These are phyloP conservation scores for Diaporthe citrichinensis DNA, from an alignment of 2,329 filamentous ascomycete species.

Conservation along the genomic window DNA sequence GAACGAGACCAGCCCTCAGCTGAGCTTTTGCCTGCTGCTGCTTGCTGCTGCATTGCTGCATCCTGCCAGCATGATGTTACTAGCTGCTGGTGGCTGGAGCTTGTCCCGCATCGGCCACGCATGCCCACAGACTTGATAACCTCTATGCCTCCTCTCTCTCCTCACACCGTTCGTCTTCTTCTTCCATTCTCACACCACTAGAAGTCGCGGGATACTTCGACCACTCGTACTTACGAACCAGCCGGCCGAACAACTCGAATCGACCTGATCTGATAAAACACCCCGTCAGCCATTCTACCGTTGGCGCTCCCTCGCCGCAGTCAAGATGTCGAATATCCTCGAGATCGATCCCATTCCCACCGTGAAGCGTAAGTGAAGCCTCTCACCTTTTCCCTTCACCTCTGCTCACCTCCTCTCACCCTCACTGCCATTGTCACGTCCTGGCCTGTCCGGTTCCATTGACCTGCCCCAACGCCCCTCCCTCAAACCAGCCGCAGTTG, in stretches of 20 bases:
- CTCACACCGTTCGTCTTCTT: too few species aligned
- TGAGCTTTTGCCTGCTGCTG: slow-evolving; percentile 28
- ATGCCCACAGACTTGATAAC: slow-evolving; percentile 10
- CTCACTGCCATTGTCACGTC: not conserved
- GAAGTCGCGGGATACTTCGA: not conserved
- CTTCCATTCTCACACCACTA: not conserved
- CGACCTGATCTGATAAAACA: not conserved
- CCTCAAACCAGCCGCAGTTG: not conserved
- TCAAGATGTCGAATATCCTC: slow-evolving; percentile 39
- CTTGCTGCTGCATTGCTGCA: not conserved
- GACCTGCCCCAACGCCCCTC: too few species aligned
- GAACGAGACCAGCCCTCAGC: slow-evolving; percentile 36
- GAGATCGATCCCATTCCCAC: slow-evolving; percentile 40
- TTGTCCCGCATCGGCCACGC: not conserved
- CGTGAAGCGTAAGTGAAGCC: slow-evolving; percentile 36
- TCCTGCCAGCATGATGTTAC: not conserved
- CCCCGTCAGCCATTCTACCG: not conserved
- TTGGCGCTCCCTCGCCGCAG: not conserved
- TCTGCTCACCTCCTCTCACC: not conserved
- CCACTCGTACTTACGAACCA: not conserved
- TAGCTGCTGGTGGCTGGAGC: slow-evolving; percentile 27
- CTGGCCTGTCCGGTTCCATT: not conserved
- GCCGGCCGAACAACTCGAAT: not conserved
- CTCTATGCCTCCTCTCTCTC: not conserved
- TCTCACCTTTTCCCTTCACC: not conserved